Evolutionary conservation across 306 rosid species (phyloP).

Genomic region (Vigna unguiculata): DNA sequence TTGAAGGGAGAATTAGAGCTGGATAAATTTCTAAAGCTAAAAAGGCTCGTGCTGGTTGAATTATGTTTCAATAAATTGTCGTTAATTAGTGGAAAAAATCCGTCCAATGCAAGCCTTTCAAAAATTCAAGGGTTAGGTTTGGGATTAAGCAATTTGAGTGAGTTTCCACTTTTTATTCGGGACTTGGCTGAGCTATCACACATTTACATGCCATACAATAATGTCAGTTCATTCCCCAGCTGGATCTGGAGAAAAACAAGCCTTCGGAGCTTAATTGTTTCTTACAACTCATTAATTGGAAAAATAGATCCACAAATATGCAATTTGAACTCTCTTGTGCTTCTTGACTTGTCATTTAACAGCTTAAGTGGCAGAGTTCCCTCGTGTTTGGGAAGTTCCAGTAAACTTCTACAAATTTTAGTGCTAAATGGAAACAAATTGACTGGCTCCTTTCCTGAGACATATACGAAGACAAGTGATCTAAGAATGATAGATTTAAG

Average conservation of each 20-base stretch:
- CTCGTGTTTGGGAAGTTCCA: conserved; percentile 39
- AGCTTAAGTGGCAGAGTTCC: conserved; percentile 24
- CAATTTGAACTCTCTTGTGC: conserved; percentile 26
- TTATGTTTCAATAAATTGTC: conserved; percentile 20
- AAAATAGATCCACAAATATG: conserved; percentile 39
- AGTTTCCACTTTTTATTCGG: conserved; percentile 2
- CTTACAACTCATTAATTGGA: conserved; percentile 15
- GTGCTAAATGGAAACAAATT: conserved; percentile 19
- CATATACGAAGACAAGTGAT: not conserved
- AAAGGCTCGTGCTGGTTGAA: not conserved
- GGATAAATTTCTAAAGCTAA: not conserved
- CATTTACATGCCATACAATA: not conserved
- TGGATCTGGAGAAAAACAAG: conserved; percentile 29
- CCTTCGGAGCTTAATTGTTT: not conserved
- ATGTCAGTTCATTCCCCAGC: conserved; percentile 14
- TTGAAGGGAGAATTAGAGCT: conserved; percentile 35
- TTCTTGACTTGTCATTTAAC: conserved; percentile 39
- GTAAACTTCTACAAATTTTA: not conserved
- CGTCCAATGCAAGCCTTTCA: conserved; percentile 10
- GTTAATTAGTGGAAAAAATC: not conserved
- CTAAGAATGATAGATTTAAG: conserved; percentile 6
- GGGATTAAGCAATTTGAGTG: conserved; percentile 22
- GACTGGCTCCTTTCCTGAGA: conserved; percentile 29
- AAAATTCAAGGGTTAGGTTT: not conserved
- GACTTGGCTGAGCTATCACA: not conserved